Evolutionary conservation across 176 grass and related monocot genomes (phyloP).

Genomic region (Aegilops tauschii): DNA sequence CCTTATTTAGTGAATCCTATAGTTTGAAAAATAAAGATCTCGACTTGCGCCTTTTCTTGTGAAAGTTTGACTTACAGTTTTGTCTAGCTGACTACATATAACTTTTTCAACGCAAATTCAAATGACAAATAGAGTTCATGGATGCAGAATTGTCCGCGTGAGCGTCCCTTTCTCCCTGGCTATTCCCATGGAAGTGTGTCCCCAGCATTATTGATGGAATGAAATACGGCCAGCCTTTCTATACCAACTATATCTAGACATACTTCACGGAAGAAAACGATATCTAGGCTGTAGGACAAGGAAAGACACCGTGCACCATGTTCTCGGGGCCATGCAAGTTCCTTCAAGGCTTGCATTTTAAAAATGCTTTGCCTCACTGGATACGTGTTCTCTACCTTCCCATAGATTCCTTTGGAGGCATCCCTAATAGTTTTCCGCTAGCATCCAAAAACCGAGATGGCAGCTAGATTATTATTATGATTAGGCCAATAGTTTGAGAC

Average conservation of each 20-base stretch:
- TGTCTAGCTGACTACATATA: no score
- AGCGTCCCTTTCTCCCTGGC: background rate
- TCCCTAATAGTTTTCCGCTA: slow-evolving; percentile 7
- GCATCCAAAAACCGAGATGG: slow-evolving; percentile 22
- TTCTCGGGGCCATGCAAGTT: slow-evolving; percentile 21
- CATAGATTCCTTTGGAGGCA: slow-evolving; percentile 51
- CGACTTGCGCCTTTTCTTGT: no score
- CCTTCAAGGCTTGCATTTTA: slow-evolving; percentile 20
- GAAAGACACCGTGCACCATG: slow-evolving; percentile 40
- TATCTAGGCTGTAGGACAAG: slow-evolving; percentile 29
- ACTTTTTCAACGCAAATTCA: no score
- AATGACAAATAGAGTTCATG: no score
- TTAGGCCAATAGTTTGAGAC: slow-evolving; percentile 24
- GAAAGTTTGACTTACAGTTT: no score
- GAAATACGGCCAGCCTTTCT: background rate
- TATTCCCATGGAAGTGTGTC: background rate
- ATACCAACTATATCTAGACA: background rate
- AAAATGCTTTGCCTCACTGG: slow-evolving; percentile 32
- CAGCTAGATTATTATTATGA: slow-evolving; percentile 30
- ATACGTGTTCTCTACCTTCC: slow-evolving; percentile 34
- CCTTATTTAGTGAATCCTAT: background rate
- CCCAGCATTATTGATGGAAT: slow-evolving; percentile 10
- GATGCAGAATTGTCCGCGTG: background rate
- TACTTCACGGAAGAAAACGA: background rate
- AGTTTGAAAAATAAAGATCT: background rate